Evolutionary conservation across 2,329 filamentous ascomycete genomes (phyloP), one percentile per base, ranked within the genome.

Genomic region (Epichloe hybrida): DNA sequence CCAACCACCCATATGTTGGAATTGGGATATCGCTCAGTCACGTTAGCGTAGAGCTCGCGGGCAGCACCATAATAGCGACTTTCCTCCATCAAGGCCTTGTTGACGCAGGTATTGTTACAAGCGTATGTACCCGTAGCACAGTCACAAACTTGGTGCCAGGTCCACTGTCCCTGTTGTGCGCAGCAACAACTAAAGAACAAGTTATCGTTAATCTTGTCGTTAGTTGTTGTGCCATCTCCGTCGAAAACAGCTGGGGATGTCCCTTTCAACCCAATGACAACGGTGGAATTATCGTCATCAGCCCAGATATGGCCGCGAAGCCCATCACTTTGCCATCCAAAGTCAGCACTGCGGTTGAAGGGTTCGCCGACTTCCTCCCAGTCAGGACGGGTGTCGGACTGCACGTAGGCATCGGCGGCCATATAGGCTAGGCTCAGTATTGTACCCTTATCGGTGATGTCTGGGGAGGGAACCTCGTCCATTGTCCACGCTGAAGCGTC

Each of bases 141-240:
- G 65, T 95, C 86, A 68, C 93, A 98, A 51, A 95, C 89, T 64
- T 94, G 85, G 54, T 86, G 83, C 84, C 89, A 96, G 15, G 89
- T 81, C 70, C 83, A 89, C 56, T 89, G 88, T 0, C 90, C 89
- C 59, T 94, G 90, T 68, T 96, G 89, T 4, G 82, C 93, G 68
- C 93, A 98, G 67, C 93, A 98, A 70, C 93, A 98, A 63, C 90
- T 95, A 70, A 96, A 96, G 68, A 95, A 95, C 9, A 98, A 75
- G 64, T 98, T 98, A 68, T 98, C 93, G 65, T 97, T 98, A 61
- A 90, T 74, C 71, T 98, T 98, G 70, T 98, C 93, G 58, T 95
- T 95, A 27, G 89, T 95, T 0, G 91, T 97, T 1, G 93, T 97
- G 48, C 90, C 91, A 38, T 91, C 86, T n/a, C 93, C 93, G 65